These are phyloP conservation scores for Pseudopithomyces chartarum DNA, from an alignment of 2,329 filamentous ascomycete species.

Conservation along the genomic window DNA sequence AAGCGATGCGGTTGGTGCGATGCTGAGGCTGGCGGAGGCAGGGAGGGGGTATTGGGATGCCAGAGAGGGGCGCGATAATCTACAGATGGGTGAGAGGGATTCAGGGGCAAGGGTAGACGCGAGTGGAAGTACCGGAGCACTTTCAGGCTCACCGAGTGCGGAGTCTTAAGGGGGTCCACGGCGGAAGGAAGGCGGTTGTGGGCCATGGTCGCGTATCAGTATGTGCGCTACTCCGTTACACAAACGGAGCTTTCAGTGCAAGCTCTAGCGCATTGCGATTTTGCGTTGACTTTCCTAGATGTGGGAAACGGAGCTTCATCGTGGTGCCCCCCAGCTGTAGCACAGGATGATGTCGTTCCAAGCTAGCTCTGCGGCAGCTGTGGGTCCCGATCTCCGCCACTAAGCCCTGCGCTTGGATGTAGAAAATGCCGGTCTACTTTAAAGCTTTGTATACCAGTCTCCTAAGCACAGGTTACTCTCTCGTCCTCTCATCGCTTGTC, in stretches of 20 bases:
- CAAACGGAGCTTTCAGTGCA: background rate
- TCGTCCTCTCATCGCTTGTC: background rate
- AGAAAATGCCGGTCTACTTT: background rate
- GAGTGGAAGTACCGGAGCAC: constrained; percentile 70
- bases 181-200: constrained; percentile 46
- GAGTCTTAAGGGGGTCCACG: constrained; percentile 51
- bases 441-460: background rate
- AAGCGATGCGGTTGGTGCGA: constrained; percentile 65
- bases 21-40: constrained; percentile 56
- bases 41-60: constrained; percentile 71
- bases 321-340: background rate
- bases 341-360: background rate
- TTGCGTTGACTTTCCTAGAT: too few relatives aligned
- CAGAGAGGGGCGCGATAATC: constrained; percentile 81
- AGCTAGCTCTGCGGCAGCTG: constrained; percentile 1
- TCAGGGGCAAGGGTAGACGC: background rate
- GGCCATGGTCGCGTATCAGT: constrained; percentile 32
- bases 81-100: constrained; percentile 40
- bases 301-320: background rate
- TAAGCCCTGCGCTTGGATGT: background rate
- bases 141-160: constrained; percentile 85
- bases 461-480: background rate
- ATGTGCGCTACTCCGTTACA: background rate
- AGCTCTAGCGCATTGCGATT: too few relatives aligned
- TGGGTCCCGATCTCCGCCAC: background rate